Evolutionary conservation across 2,329 filamentous ascomycete genomes (phyloP).

Genomic region (Lasiodiplodia theobromae): DNA sequence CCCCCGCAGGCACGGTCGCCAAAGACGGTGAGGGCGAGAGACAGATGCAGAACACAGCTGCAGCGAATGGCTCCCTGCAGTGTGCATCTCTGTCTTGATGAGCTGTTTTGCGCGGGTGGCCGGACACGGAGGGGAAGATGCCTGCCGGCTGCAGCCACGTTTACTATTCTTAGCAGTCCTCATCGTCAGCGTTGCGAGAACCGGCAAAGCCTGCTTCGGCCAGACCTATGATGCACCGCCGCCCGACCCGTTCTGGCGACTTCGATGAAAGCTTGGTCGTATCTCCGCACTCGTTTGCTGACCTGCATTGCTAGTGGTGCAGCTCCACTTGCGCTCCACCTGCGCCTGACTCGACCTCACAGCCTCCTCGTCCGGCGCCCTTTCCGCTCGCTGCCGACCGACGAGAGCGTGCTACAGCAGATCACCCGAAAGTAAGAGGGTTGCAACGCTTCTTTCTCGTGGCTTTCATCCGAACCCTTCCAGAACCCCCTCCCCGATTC

Average conservation of each 20-base stretch:
- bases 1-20: not conserved
- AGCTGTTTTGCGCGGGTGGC: not conserved
- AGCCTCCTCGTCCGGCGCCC: not conserved
- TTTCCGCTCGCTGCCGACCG: constrained; percentile 1
- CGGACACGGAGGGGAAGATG: not conserved
- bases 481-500: not conserved
- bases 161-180: constrained; percentile 7
- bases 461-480: constrained; percentile 4
- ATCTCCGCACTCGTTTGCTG: constrained; percentile 17
- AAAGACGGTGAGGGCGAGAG: constrained; percentile 5
- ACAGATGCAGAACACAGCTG: not conserved
- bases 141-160: not conserved
- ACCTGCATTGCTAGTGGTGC: not conserved
- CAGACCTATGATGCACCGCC: not conserved
- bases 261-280: not conserved
- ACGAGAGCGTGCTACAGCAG: not conserved
- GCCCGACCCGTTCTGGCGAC: not conserved
- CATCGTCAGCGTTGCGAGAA: not conserved
- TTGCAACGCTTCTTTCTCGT: constrained; percentile 13
- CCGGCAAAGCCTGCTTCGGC: not conserved
- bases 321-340: constrained; percentile 14
- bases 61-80: not conserved
- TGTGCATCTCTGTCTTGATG: not conserved
- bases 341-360: constrained; percentile 11
- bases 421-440: not conserved